Conservation (phyloP, 2,329 filamentous ascomycete species). For the Aspergillus japonicus region DNA sequence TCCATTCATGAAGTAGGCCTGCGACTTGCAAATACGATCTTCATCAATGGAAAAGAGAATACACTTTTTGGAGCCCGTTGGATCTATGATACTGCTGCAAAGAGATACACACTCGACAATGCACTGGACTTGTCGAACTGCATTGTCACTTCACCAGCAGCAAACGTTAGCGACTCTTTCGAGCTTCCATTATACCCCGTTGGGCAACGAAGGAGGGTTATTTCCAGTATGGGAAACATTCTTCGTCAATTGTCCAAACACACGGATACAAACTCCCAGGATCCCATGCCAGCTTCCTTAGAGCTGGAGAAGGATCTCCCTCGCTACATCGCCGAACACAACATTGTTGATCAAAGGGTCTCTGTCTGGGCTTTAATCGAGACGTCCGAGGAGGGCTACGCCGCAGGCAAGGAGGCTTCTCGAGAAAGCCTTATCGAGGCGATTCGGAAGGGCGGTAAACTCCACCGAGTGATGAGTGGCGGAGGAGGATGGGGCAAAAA, state of each 20-base stretch:
- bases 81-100: slow-evolving; percentile 23
- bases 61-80: slow-evolving; percentile 41
- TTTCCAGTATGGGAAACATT: slow-evolving; percentile 46
- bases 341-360: slow-evolving; percentile 37
- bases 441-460: slow-evolving; percentile 35
- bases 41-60: slow-evolving; percentile 42
- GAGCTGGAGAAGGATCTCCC: slow-evolving; percentile 44
- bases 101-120: slow-evolving; percentile 26
- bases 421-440: slow-evolving; percentile 26
- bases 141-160: slow-evolving; percentile 22
- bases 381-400: slow-evolving; percentile 20
- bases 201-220: slow-evolving; percentile 37
- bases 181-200: slow-evolving; percentile 38
- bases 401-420: slow-evolving; percentile 6
- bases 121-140: slow-evolving; percentile 35
- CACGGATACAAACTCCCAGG: slow-evolving; percentile 24
- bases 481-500: slow-evolving; percentile 49
- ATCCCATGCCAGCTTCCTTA: slow-evolving; percentile 40
- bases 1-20: slow-evolving; percentile 36
- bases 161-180: slow-evolving; percentile 21
- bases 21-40: slow-evolving; percentile 44
- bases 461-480: slow-evolving; percentile 45
- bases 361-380: slow-evolving; percentile 45
- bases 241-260: slow-evolving; percentile 41
- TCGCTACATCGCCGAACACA: slow-evolving; percentile 39